phyloP scores from a whole-genome alignment of 805 yeast species.

The Pichia gijzeniarum region DNA sequence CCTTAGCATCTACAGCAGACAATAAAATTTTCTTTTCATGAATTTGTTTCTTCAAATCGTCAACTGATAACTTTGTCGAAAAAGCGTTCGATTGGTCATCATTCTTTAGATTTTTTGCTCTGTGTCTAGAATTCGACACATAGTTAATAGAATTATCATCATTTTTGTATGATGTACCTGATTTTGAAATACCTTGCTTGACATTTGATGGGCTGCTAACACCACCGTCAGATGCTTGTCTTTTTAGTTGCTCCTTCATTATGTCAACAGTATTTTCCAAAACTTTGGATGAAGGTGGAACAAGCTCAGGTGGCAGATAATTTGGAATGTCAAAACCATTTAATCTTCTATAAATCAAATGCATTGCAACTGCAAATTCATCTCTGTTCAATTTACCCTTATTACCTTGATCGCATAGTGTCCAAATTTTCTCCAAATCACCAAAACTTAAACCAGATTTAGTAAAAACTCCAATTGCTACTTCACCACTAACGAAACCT shows the following conservation, averaged over 20 bases:
- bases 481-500: conserved; percentile 73
- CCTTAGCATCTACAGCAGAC: conserved; percentile 67
- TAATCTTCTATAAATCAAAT: conserved; percentile 81
- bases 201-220: conserved; percentile 19
- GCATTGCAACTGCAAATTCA: conserved; percentile 96
- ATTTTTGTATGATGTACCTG: conserved; percentile 60
- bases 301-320: conserved; percentile 77
- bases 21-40: conserved; percentile 67
- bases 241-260: conserved; percentile 59
- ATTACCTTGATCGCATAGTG: conserved; percentile 73
- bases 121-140: conserved; percentile 53
- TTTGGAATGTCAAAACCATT: conserved; percentile 85
- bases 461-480: conserved; percentile 80
- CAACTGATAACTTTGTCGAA: conserved; percentile 37
- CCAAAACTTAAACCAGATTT: conserved; percentile 84
- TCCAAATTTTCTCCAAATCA: conserved; percentile 90
- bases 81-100: conserved; percentile 15
- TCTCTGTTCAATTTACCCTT: conserved; percentile 80
- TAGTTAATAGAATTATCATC: conserved; percentile 67
- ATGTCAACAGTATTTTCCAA: conserved; percentile 64
- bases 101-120: conserved; percentile 27
- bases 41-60: conserved; percentile 55
- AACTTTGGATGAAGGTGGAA: conserved; percentile 79
- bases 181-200: conserved; percentile 31
- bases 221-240: conserved; percentile 26